These are phyloP conservation scores for Daphne laureola DNA, from an alignment of 441 rosid species.

Conservation along the genomic window DNA sequence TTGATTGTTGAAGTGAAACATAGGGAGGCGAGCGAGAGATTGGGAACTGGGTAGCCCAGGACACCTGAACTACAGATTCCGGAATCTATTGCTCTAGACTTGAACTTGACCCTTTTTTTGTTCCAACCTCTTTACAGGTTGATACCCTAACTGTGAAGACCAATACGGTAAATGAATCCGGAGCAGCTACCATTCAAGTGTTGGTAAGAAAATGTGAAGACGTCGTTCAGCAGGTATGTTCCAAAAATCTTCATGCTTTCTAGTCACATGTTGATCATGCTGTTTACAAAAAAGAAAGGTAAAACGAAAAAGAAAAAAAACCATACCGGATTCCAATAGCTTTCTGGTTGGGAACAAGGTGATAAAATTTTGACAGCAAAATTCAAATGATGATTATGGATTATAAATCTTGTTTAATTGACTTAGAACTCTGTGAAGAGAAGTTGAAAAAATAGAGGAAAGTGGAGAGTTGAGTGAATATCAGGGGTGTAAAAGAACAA, in stretches of 20 bases:
- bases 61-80: neutral
- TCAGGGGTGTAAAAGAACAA: no score
- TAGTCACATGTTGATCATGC: neutral
- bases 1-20: constrained; percentile 60
- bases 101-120: constrained; percentile 12
- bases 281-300: neutral
- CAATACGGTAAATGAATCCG: constrained; percentile 46
- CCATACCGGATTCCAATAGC: neutral
- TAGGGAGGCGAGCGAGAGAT: constrained; percentile 64
- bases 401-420: neutral
- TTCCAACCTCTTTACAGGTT: constrained; percentile 31
- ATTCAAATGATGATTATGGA: neutral
- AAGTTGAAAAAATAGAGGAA: no score
- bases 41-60: constrained; percentile 45
- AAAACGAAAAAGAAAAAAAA: no score
- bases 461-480: no score
- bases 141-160: constrained; percentile 51
- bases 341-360: no score
- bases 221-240: constrained; percentile 54
- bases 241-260: constrained; percentile 3
- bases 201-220: constrained; percentile 48
- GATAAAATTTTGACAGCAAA: neutral
- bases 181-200: constrained; percentile 45
- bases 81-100: constrained; percentile 1
- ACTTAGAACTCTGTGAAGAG: no score